Conservation (phyloP, 192 early-diverging fungal genomes). For the Coemansia sp. region DNA sequence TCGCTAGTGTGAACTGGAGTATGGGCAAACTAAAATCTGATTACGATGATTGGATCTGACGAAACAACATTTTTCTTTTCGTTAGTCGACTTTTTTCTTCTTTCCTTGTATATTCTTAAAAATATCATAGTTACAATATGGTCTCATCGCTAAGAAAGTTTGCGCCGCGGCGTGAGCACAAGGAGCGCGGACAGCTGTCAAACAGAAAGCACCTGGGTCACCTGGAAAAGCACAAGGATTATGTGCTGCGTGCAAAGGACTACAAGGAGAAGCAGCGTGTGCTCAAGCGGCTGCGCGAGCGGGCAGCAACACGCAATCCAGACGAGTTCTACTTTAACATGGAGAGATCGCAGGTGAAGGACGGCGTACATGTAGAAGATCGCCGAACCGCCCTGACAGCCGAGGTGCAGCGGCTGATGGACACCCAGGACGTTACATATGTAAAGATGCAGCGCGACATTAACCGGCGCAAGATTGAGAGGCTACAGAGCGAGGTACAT, state of each 20-base stretch:
- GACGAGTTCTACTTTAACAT: slow-evolving; percentile 99
- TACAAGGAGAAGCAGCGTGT: slow-evolving; percentile 83
- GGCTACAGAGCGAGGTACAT: slow-evolving; percentile 69
- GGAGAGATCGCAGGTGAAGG: slow-evolving; percentile 82
- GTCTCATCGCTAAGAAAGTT: slow-evolving; percentile 77
- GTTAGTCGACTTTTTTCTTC: slow-evolving; percentile 1
- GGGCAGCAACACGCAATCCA: slow-evolving; percentile 84
- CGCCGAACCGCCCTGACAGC: slow-evolving; percentile 70
- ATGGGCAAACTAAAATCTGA: background rate
- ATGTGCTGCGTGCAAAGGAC: slow-evolving; percentile 90
- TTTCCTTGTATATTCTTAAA: background rate
- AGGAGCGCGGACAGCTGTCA: slow-evolving; percentile 78
- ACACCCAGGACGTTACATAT: slow-evolving; percentile 92
- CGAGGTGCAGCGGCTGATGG: slow-evolving; percentile 79
- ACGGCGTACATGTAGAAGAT: slow-evolving; percentile 77
- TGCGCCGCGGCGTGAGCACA: slow-evolving; percentile 83
- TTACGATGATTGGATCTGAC: background rate
- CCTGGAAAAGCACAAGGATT: slow-evolving; percentile 98
- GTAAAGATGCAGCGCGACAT: slow-evolving; percentile 78
- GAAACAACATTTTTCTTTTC: background rate
- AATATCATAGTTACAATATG: slow-evolving; percentile 15
- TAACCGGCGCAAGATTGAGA: slow-evolving; percentile 66
- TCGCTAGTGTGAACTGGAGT: background rate
- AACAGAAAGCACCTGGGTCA: slow-evolving; percentile 69
- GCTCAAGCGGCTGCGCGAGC: slow-evolving; percentile 81